phyloP scores from a whole-genome alignment of 495 filamentous ascomycete genomes.

The Neohortaea acidophila region DNA sequence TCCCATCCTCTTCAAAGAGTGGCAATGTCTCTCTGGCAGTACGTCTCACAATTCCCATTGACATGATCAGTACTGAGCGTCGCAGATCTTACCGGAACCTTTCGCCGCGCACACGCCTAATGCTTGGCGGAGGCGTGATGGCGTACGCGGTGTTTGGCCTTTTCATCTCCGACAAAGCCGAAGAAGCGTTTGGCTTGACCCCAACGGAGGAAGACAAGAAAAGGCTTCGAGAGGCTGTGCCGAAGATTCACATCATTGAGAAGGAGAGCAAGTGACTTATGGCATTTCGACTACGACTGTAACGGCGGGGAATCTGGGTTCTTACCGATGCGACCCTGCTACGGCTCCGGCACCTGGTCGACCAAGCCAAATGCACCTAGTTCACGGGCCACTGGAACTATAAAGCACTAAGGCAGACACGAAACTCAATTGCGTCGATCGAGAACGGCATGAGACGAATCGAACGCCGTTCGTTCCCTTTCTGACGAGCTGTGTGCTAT shows the following conservation, averaged over 20 bases:
- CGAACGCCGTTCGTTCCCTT: no score
- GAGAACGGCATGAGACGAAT: no score
- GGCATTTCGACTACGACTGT: not conserved
- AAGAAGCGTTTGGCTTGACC: conserved; percentile 45
- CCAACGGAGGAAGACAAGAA: conserved; percentile 47
- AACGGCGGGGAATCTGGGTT: not conserved
- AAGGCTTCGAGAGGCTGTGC: conserved; percentile 36
- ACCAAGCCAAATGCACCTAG: no score
- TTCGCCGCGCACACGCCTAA: conserved; percentile 42
- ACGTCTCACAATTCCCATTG: not conserved
- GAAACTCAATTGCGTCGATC: no score
- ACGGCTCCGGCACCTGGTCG: no score
- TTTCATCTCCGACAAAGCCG: conserved; percentile 42
- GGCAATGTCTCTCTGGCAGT: conserved; percentile 25
- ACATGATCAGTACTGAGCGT: no score
- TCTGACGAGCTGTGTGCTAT: no score
- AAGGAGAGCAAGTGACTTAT: conserved; percentile 12
- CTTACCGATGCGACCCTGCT: no score
- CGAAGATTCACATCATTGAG: conserved; percentile 36
- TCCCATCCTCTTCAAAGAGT: no score
- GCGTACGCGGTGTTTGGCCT: conserved; percentile 48
- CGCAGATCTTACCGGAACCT: conserved; percentile 42
- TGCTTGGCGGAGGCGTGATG: conserved; percentile 51
- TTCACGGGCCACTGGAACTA: no score
- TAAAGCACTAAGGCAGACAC: no score